Base-by-base conservation (phyloP, 805 yeast species). In the Saccharomycopsis malanga region DNA sequence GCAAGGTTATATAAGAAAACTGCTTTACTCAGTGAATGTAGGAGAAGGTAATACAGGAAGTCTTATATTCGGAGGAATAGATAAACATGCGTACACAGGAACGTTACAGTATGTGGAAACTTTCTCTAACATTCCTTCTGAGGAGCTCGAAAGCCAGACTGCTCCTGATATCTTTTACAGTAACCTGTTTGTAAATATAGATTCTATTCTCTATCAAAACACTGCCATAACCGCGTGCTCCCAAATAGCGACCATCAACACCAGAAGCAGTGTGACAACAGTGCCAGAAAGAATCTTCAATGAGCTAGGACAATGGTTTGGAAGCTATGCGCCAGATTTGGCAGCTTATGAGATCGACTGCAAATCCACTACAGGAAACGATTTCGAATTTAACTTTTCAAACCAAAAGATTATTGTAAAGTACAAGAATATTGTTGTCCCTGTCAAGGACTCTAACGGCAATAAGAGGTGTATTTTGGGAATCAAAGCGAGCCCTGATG, bases 261-360 rank as follows among this genome's bases (percentile, higher is more conserved):
- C 38, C 10, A 15, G 20, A 20, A 10, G 7, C 5, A 20, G 18
- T 5, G n/a, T 9, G 12, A 42, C 20, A 23, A 30, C 24, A 4
- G 24, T 42, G n/a, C 45, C 45, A 17, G 38, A 37, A 7, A 3
- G 7, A 10, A 17, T 42, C 10, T 29, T 42, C 20, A n/a, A 14
- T 7, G 24, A 42, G n/a, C 18, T 42, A 7, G 39, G 39, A 12
- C 6, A 12, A 7, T 14, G 17, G 24, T 42, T 34, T 4, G 20
- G 25, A 7, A 27, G 18, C 9, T 32, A n/a, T 22, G 39, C 22
- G 7, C 35, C 25, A 10, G 45, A 30, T 14, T 14, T 32, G 17
- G 25, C 10, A 9, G 25, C 20, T 9, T 42, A 30, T 32, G 45
- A 42, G 23, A 38, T 42, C 5, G 45, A 29, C 15, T 42, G 45